A percentile compares a stretch with the other conserved stretches of the same genome.
Evolutionary conservation across 768 basidiomycete species (phyloP).

Genomic region (Lactarius trivialis): DNA sequence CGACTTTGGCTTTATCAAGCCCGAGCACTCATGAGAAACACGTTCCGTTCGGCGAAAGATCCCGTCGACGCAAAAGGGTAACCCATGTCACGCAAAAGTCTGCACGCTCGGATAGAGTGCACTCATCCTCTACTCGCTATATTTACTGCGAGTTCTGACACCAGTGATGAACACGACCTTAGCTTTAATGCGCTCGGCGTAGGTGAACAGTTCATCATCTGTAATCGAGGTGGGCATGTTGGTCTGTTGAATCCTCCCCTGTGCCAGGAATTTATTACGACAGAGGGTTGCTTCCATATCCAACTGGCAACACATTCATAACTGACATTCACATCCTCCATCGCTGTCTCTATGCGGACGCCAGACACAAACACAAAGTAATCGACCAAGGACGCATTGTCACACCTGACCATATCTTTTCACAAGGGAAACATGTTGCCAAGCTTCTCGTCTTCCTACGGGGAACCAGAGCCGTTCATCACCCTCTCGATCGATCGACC

Average conservation of each 20-base stretch:
- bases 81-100: slow-evolving; percentile 49
- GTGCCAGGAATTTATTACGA: not conserved
- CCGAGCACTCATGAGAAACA: not conserved
- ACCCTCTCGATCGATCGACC: not conserved
- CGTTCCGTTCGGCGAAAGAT: not conserved
- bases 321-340: not conserved
- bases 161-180: slow-evolving; percentile 20
- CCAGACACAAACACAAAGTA: not conserved
- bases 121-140: not conserved
- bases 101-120: slow-evolving; percentile 31
- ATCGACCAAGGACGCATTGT: no score
- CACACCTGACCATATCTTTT: not conserved
- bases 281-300: not conserved
- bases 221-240: slow-evolving; percentile 8
- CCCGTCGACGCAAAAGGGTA: not conserved
- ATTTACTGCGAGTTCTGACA: not conserved
- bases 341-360: not conserved
- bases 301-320: not conserved
- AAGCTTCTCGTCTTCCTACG: not conserved
- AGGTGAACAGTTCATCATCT: slow-evolving; percentile 9
- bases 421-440: not conserved
- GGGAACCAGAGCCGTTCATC: not conserved
- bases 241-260: no score
- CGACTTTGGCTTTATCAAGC: slow-evolving; percentile 35
- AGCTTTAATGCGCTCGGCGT: slow-evolving; percentile 7